Percentiles rank a stretch among this genome's conserved stretches.
These are phyloP conservation scores for Plasmodium blacklocki DNA, from an alignment of 169 alveolate species.

Conservation along the genomic window DNA sequence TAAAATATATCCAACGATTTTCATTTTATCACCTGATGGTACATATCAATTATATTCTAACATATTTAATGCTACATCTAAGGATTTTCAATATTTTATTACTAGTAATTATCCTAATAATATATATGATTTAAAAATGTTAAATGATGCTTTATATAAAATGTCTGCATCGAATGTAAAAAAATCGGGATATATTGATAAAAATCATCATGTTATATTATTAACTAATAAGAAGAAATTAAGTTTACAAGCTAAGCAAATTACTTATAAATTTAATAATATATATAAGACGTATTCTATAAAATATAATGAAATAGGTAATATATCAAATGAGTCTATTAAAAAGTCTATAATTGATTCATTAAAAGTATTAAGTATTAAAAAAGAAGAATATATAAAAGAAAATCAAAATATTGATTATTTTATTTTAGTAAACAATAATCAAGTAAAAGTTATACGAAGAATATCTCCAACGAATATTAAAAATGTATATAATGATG, in stretches of 20 bases:
- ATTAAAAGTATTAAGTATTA: constrained; percentile 49
- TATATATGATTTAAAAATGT: constrained; percentile 7
- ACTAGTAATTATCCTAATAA: constrained; percentile 65
- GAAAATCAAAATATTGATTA: constrained; percentile 63
- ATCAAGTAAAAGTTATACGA: constrained; percentile 45
- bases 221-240: constrained; percentile 37
- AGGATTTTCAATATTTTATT: constrained; percentile 76
- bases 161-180: background rate
- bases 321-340: constrained; percentile 14
- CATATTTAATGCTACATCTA: constrained; percentile 73
- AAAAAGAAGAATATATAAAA: constrained; percentile 45
- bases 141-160: constrained; percentile 1
- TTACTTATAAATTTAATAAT: constrained; percentile 26
- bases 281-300: constrained; percentile 33
- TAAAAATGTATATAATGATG: constrained; percentile 54
- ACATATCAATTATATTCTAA: constrained; percentile 79
- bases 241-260: constrained; percentile 43
- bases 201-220: constrained; percentile 24
- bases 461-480: constrained; percentile 56
- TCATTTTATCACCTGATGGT: constrained; percentile 77
- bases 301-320: constrained; percentile 36
- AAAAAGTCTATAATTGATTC: constrained; percentile 42
- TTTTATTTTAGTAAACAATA: constrained; percentile 43
- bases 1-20: constrained; percentile 80
- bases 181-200: constrained; percentile 28